Percentiles rank a stretch among this genome's conserved stretches.
These are phyloP conservation scores for Picochlorum sp. DNA, from an alignment of 139 green algal species.

Conservation along the genomic window DNA sequence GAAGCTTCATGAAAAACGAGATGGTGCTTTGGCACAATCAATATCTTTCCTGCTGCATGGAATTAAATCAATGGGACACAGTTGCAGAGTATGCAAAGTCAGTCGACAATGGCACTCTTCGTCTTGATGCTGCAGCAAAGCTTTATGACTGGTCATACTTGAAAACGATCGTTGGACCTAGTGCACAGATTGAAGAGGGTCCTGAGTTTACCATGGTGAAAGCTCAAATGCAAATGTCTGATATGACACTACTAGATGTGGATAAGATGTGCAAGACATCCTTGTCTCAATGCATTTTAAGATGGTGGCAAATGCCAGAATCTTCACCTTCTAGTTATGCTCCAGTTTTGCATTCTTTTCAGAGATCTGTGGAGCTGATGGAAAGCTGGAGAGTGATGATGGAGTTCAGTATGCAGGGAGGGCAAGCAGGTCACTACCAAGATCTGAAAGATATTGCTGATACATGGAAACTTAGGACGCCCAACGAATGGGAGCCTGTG, in stretches of 20 bases:
- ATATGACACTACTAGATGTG: conserved; percentile 46
- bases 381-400: conserved; percentile 70
- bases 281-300: conserved; percentile 45
- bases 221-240: conserved; percentile 65
- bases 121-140: conserved; percentile 71
- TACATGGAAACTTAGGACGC: conserved; percentile 81
- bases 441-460: conserved; percentile 83
- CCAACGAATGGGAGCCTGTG: conserved; percentile 92
- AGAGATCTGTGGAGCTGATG: conserved; percentile 82
- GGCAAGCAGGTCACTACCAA: conserved; percentile 36
- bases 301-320: conserved; percentile 90
- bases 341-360: conserved; percentile 67
- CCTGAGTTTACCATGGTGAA: conserved; percentile 55
- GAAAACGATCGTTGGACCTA: conserved; percentile 44
- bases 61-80: conserved; percentile 91
- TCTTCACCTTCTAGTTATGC: conserved; percentile 49
- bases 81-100: conserved; percentile 69
- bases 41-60: conserved; percentile 67
- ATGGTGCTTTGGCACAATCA: conserved; percentile 74
- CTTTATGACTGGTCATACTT: conserved; percentile 76
- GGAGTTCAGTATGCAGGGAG: conserved; percentile 39
- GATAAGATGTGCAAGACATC: conserved; percentile 36
- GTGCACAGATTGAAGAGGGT: conserved; percentile 63
- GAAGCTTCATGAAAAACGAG: conserved; percentile 45
- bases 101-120: conserved; percentile 63